phyloP scores from a whole-genome alignment of 2,329 filamentous ascomycete species.

The Scytalidium lignicola region DNA sequence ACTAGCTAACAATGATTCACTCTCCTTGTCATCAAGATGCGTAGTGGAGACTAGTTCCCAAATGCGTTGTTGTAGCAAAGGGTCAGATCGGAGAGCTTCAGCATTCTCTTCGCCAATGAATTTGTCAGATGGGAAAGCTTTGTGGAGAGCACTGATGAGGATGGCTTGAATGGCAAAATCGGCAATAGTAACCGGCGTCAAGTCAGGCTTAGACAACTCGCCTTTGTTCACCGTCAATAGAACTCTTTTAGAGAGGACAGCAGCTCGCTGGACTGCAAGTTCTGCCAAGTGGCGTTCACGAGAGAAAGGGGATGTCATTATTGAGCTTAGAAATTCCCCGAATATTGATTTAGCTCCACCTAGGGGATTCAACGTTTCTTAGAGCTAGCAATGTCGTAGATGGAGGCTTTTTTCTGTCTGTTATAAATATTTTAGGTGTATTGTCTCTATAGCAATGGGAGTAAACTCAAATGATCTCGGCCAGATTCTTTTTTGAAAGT shows the following conservation, averaged over 20 bases:
- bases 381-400: no score
- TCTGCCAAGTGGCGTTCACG: conserved; percentile 8
- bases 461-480: no score
- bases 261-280: conserved; percentile 48
- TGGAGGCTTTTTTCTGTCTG: no score
- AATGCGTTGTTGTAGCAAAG: conserved; percentile 43
- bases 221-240: conserved; percentile 42
- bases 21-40: conserved; percentile 28
- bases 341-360: no score
- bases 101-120: conserved; percentile 60
- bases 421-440: no score
- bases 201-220: conserved; percentile 51
- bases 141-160: conserved; percentile 51
- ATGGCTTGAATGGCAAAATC: conserved; percentile 61
- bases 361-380: no score
- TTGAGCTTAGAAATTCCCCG: no score
- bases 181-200: conserved; percentile 56
- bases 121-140: conserved; percentile 47
- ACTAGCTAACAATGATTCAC: conserved; percentile 30
- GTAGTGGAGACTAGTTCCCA: conserved; percentile 46
- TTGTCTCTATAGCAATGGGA: no score
- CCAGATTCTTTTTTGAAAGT: no score
- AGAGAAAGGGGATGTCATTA: not conserved
- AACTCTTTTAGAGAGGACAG: conserved; percentile 51
- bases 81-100: conserved; percentile 43